These are phyloP conservation scores for Rubia yunnanensis DNA, from an alignment of 257 asterid species.

Conservation along the genomic window DNA sequence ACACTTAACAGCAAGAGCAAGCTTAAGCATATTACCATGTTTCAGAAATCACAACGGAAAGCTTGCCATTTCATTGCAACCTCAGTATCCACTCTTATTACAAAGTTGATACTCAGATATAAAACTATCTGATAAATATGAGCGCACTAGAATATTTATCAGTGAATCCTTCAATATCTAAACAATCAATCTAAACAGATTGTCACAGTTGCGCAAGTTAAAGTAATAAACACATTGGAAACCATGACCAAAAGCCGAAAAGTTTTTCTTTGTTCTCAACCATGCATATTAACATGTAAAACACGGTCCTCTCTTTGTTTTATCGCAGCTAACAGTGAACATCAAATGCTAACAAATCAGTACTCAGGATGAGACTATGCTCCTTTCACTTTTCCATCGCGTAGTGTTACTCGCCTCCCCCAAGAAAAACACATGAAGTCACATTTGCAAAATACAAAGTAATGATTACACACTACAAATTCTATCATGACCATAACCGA, in stretches of 20 bases:
- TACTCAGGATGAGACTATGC: neutral
- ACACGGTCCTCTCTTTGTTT: neutral
- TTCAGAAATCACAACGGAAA: neutral
- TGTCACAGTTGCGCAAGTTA: neutral
- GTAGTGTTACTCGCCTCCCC: neutral
- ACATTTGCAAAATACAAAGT: neutral
- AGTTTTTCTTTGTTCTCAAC: neutral
- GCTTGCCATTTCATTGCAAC: neutral
- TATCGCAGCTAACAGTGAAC: neutral
- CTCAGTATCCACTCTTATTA: neutral
- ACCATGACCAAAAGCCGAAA: neutral
- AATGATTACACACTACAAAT: neutral
- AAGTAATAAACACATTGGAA: neutral
- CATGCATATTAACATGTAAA: neutral
- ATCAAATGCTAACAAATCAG: neutral
- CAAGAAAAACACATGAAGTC: neutral
- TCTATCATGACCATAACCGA: neutral
- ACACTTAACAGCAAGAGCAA: neutral
- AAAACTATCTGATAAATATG: neutral
- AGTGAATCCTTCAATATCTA: neutral
- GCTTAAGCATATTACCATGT: neutral
- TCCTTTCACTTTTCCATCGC: neutral
- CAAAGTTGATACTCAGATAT: neutral
- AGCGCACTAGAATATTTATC: neutral
- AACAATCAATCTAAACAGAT: neutral